phyloP scores from a whole-genome alignment of 495 filamentous ascomycete genomes.

The Achaetomiella virescens region DNA sequence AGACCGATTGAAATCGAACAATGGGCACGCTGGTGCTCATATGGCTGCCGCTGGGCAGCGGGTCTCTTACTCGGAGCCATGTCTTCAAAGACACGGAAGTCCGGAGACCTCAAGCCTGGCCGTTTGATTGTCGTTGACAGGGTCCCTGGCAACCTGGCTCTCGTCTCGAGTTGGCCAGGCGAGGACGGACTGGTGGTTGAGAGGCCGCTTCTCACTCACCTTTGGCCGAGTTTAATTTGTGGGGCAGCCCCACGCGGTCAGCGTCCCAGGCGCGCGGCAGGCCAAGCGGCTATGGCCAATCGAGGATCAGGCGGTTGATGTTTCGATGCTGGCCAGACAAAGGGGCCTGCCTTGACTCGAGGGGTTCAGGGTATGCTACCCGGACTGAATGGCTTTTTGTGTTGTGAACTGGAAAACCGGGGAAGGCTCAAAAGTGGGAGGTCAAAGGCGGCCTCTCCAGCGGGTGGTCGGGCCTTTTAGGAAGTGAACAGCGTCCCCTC shows the following conservation, averaged over 20 bases:
- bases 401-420: background rate
- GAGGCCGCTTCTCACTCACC: conserved; percentile 18
- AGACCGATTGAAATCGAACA: background rate
- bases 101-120: background rate
- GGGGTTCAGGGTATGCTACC: background rate
- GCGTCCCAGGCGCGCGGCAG: conserved; percentile 25
- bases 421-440: background rate
- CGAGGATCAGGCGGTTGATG: conserved; percentile 15
- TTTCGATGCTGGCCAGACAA: conserved; percentile 18
- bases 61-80: background rate
- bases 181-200: conserved; percentile 17
- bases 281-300: conserved; percentile 14
- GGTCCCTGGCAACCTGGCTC: background rate
- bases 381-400: background rate
- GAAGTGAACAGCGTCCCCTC: background rate
- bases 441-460: background rate
- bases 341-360: conserved; percentile 8
- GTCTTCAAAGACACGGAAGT: background rate
- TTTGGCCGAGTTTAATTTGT: conserved; percentile 12
- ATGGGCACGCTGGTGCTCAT: background rate
- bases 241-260: conserved; percentile 8
- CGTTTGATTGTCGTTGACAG: background rate
- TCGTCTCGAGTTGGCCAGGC: conserved; percentile 14
- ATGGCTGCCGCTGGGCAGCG: conserved; percentile 6
- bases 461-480: background rate